Conservation (phyloP, 2,329 filamentous ascomycete genomes). For the Acephala macrosclerotiorum region DNA sequence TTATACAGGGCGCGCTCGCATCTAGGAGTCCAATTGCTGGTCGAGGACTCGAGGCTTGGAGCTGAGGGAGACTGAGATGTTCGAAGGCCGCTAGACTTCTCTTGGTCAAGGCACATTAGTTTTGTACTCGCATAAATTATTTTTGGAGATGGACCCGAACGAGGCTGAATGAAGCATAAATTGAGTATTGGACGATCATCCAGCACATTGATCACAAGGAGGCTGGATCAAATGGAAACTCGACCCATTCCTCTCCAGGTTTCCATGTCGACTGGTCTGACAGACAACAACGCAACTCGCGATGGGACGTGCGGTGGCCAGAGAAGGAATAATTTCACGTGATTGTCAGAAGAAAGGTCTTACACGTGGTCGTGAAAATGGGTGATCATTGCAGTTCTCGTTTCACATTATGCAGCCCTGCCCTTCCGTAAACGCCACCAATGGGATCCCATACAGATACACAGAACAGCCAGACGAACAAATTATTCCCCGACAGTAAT, state of each 20-base stretch:
- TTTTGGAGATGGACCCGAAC: background rate
- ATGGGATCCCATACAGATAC: constrained; percentile 9
- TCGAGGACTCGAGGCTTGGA: constrained; percentile 1
- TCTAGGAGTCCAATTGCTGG: background rate
- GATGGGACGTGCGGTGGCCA: background rate
- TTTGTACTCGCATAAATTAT: background rate
- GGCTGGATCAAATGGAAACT: background rate
- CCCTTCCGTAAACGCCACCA: constrained; percentile 7
- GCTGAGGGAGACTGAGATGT: background rate
- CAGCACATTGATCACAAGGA: background rate
- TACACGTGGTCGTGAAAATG: constrained; percentile 3
- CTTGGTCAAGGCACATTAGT: background rate
- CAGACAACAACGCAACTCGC: background rate
- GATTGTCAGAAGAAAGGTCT: background rate
- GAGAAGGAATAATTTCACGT: constrained; percentile 2
- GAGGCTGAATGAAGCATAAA: constrained; percentile 13
- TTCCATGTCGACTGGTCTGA: background rate
- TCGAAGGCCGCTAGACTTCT: background rate
- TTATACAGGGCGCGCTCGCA: constrained; percentile 8
- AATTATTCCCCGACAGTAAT: constrained; percentile 48
- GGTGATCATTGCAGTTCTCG: constrained; percentile 12
- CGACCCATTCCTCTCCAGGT: background rate
- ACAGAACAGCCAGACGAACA: background rate
- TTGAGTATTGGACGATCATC: constrained; percentile 1
- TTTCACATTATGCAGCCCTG: constrained; percentile 14